Percentiles rank a stretch among this genome's conserved stretches.
These are phyloP conservation scores for Penicillium subrubescens DNA, from an alignment of 495 filamentous ascomycete genomes.

Conservation along the genomic window DNA sequence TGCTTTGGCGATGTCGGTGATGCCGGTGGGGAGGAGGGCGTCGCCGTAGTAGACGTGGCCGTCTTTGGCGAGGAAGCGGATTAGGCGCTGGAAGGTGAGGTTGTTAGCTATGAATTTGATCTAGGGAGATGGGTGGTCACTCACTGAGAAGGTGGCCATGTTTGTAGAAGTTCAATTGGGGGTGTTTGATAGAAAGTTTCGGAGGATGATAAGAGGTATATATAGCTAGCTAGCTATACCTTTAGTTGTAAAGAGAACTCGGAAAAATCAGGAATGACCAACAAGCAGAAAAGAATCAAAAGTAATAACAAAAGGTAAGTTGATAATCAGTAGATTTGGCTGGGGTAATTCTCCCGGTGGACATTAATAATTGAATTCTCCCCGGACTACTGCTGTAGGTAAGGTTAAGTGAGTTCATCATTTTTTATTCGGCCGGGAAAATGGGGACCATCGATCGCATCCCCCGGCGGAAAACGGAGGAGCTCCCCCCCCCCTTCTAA, in stretches of 20 bases:
- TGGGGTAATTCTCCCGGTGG: neutral
- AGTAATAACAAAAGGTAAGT: neutral
- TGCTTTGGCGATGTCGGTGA: constrained; percentile 66
- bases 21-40: constrained; percentile 69
- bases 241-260: neutral
- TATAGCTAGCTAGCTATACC: neutral
- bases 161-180: neutral
- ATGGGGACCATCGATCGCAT: neutral
- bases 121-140: neutral
- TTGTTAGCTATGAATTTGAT: neutral
- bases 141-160: constrained; percentile 21
- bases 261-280: neutral
- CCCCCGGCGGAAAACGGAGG: constrained; percentile 29
- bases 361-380: neutral
- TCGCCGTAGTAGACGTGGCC: constrained; percentile 82
- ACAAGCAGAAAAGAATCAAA: neutral
- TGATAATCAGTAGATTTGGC: neutral
- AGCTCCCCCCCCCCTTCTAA: constrained; percentile 8
- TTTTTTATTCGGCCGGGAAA: constrained; percentile 29
- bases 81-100: constrained; percentile 59
- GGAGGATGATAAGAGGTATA: neutral
- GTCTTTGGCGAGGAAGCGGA: constrained; percentile 78
- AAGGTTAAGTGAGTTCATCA: neutral
- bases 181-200: neutral
- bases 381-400: too few species aligned